A percentile compares a stretch with the other conserved stretches of the same genome.
Evolutionary conservation across 2,329 filamentous ascomycete species (phyloP).

Genomic region (Aspergillus aculeatinus): DNA sequence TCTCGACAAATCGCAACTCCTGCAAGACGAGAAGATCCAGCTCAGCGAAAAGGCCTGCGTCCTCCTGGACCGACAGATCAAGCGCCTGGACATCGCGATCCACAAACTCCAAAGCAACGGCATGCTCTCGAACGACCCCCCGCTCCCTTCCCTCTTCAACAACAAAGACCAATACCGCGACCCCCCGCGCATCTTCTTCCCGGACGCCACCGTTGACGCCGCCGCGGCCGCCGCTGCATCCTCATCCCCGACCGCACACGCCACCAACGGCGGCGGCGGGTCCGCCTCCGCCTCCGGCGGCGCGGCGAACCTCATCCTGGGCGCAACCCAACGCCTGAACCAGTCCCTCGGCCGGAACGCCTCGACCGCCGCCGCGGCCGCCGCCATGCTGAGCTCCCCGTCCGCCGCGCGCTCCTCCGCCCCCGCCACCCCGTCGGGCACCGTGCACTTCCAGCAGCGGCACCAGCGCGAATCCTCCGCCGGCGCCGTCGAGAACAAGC

Average conservation of each 20-base stretch:
- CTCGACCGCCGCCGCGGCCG: slow-evolving; percentile 20
- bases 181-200: slow-evolving; percentile 51
- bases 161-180: slow-evolving; percentile 45
- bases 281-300: slow-evolving; percentile 51
- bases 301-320: slow-evolving; percentile 54
- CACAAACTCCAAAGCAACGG: slow-evolving; percentile 60
- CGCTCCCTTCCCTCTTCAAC: slow-evolving; percentile 59
- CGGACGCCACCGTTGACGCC: slow-evolving; percentile 47
- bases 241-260: slow-evolving; percentile 52
- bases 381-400: slow-evolving; percentile 42
- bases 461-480: slow-evolving; percentile 57
- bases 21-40: slow-evolving; percentile 63
- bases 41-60: slow-evolving; percentile 60
- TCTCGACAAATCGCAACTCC: slow-evolving; percentile 55
- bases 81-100: slow-evolving; percentile 62
- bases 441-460: slow-evolving; percentile 45
- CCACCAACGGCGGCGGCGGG: slow-evolving; percentile 37
- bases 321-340: slow-evolving; percentile 52
- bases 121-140: slow-evolving; percentile 58
- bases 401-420: slow-evolving; percentile 43
- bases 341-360: slow-evolving; percentile 31
- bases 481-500: slow-evolving; percentile 57
- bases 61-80: slow-evolving; percentile 63
- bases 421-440: slow-evolving; percentile 44
- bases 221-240: slow-evolving; percentile 42